Evolutionary conservation across 306 rosid genomes (phyloP), one percentile per base, ranked within the genome.

Genomic region (Delonix regia): DNA sequence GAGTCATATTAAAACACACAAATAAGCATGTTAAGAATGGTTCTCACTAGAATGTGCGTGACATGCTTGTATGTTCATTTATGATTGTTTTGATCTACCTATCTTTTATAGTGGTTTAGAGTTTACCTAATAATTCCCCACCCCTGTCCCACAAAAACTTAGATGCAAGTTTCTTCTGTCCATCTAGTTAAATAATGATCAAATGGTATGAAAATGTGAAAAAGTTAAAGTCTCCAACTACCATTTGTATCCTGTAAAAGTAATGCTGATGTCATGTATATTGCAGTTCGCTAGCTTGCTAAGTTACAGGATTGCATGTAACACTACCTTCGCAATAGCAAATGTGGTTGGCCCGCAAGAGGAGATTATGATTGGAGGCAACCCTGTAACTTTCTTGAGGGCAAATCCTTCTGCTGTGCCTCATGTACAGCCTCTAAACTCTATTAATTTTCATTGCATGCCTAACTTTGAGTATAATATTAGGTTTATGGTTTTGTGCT

Each of bases 341-440:
- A 92, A 92, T 41, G 77, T 94, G 68, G 77, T 92, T 74, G 97
- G 99, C 5, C 99, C 99, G 10, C 94, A 85, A 89, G 97, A 92
- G 76, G 88, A 83, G 71, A 87, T 92, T 67, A 77, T 81, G 80
- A 30, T 90, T 63, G 92, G 79, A 57, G 88, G 63, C 87, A 94
- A 94, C 78, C 99, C 97, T 24, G 0, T 94, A 19, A 84, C 87
- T 21, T 94, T 78, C 86, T 71, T 94, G 4, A 86, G 97, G 86
- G 97, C 83, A 28, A 90, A 75, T 76, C 78, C 87, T 55, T 89
- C 99, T 30, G 90, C 91, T 81, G 61, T 92, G 78, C 88, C 99
- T 77, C 97, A 94, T 75, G 99, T 94, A 88, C 21, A 9, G 9
- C 66, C 39, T 65, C 81, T 78, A 45, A 78, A 78, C 80, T 51